phyloP scores from a whole-genome alignment of 495 filamentous ascomycete species.

The Penicillium ochrochloron region DNA sequence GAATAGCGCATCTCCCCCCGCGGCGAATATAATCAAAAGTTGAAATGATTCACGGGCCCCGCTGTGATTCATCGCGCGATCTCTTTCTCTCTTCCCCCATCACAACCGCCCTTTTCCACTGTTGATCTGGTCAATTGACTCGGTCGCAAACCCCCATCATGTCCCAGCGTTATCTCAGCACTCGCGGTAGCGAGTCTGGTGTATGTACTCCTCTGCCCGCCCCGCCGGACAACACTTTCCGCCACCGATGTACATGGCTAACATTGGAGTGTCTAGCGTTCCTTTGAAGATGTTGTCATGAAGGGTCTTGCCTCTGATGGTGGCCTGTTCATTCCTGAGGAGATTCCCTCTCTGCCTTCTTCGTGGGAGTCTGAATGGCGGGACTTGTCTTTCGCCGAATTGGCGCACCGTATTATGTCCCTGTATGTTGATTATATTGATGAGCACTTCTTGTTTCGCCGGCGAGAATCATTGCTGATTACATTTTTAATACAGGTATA shows the following conservation, averaged over 20 bases:
- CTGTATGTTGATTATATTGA: slow-evolving; percentile 8
- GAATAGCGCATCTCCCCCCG: slow-evolving; percentile 1
- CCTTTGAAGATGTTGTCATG: slow-evolving; percentile 88
- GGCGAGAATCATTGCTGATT: slow-evolving; percentile 53
- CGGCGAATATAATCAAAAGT: slow-evolving; percentile 12
- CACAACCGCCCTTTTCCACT: not conserved
- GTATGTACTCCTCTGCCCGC: slow-evolving; percentile 50
- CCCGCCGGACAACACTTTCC: slow-evolving; percentile 9
- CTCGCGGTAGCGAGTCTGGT: slow-evolving; percentile 77
- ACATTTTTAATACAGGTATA: slow-evolving; percentile 69
- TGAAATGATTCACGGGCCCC: slow-evolving; percentile 22
- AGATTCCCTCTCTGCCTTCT: slow-evolving; percentile 61
- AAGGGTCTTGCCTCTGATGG: slow-evolving; percentile 89
- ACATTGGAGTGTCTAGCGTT: slow-evolving; percentile 60
- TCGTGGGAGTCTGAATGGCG: slow-evolving; percentile 62
- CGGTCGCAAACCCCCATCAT: slow-evolving; percentile 8
- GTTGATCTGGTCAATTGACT: slow-evolving; percentile 16
- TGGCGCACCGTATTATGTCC: slow-evolving; percentile 64
- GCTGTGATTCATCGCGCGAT: slow-evolving; percentile 8
- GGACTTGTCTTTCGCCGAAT: slow-evolving; percentile 77
- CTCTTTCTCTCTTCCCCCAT: slow-evolving; percentile 10
- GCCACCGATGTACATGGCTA: not conserved
- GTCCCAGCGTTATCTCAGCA: slow-evolving; percentile 76
- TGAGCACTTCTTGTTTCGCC: not conserved
- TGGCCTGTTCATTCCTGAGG: slow-evolving; percentile 87